A percentile compares a stretch with the other conserved stretches of the same genome.
Conservation (phyloP, 2,329 filamentous ascomycete species). For the Colletotrichum sublineola region DNA sequence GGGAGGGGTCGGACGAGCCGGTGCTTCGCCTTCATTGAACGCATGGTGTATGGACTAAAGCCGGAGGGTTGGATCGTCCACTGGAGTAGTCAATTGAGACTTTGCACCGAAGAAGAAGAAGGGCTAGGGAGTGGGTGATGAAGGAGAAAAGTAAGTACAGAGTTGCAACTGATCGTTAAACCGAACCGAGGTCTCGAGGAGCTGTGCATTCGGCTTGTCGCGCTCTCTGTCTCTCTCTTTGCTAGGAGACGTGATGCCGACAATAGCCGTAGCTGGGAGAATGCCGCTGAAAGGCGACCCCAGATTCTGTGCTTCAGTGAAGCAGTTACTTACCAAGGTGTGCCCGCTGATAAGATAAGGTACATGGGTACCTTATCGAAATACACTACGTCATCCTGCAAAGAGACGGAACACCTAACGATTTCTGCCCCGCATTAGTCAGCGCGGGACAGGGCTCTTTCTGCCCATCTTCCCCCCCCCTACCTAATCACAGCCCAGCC, state of each 20-base stretch:
- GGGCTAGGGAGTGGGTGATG: neutral
- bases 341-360: conserved; percentile 30
- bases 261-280: conserved; percentile 34
- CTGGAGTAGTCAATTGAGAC: conserved; percentile 10
- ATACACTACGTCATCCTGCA: conserved; percentile 30
- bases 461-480: conserved; percentile 25
- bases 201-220: conserved; percentile 28
- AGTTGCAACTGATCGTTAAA: neutral
- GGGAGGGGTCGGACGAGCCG: conserved; percentile 60
- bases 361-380: neutral
- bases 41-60: conserved; percentile 57
- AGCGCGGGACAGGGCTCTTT: conserved; percentile 5
- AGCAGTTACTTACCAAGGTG: no score
- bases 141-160: conserved; percentile 8
- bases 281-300: conserved; percentile 39
- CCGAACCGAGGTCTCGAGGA: conserved; percentile 40
- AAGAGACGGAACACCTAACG: neutral
- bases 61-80: neutral
- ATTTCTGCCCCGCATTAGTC: conserved; percentile 40
- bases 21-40: conserved; percentile 66
- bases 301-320: conserved; percentile 1
- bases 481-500: conserved; percentile 12
- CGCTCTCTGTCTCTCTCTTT: neutral
- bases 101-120: neutral
- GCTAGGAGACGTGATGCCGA: conserved; percentile 23